Evolutionary conservation across 805 yeast genomes (phyloP), one percentile per base, ranked within the genome.

Genomic region (Hanseniaspora thailandica): DNA sequence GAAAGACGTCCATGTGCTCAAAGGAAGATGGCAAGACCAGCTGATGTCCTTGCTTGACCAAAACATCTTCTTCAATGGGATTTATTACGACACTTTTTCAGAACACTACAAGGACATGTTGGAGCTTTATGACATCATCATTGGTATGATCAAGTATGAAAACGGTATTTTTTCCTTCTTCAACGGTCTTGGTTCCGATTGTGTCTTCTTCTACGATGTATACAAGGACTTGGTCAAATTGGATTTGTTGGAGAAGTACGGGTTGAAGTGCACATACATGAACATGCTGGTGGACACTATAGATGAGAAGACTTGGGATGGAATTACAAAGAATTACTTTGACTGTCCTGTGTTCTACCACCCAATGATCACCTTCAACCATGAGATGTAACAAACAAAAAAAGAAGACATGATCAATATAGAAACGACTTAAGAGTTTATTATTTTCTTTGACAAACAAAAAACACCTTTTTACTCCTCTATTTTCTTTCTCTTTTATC

Each of bases 21-120:
- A 80, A 60, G 97, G 97, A n/a, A 77, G 86, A 64, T 89, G 97
- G 97, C 96, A 90, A 66, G 93, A 84, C 38, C 76, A 80, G 6
- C 64, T 89, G 38, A 84, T 87, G 34, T 70, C 71, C 26, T 70
- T 90, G 33, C 65, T 89, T 26, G 77, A 76, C 50, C 61, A 75
- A 39, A 84, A 84, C 25, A 80, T 84, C 1, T 84, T 80, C 61
- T 85, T 89, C 66, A 87, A 88, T 63, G 97, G 97, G 3, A 84
- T 90, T 34, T 89, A 89, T 67, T 89, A 85, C 64, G 97, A 89
- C 65, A 90, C 97, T 0, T 89, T 84, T 65, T 84, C 95, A 57
- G 97, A 89, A 64, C 94, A 86, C 64, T 89, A 90, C 66, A 73
- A 73, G 56, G 96, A 89, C 63, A 84, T 89, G 93, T 71, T 87